These are phyloP conservation scores for Glomus cerebriforme DNA, from an alignment of 192 early-diverging fungal species.

Conservation along the genomic window DNA sequence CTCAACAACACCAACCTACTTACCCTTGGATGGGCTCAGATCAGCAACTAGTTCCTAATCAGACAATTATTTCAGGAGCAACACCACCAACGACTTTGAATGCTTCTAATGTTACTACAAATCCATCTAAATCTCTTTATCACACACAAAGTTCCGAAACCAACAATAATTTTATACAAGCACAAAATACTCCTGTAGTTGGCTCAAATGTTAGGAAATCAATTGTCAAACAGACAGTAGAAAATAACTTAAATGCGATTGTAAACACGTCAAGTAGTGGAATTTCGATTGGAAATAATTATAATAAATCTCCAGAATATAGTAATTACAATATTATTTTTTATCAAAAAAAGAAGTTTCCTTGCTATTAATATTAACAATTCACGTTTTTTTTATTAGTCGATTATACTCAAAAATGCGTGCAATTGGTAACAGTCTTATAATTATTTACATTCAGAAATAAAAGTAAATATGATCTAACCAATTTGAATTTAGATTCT, in stretches of 20 bases:
- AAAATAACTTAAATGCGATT: not conserved
- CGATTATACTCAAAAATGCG: constrained; percentile 34
- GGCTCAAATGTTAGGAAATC: not conserved
- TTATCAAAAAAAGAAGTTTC: no score
- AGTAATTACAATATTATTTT: not conserved
- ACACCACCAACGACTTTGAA: not conserved
- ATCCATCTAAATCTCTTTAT: not conserved
- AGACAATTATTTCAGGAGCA: not conserved
- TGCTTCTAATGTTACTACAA: not conserved
- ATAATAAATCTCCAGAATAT: constrained; percentile 13
- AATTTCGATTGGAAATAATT: not conserved
- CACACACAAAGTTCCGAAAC: not conserved
- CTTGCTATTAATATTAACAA: not conserved
- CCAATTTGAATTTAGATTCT: constrained; percentile 8
- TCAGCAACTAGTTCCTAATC: not conserved
- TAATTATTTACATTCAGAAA: not conserved
- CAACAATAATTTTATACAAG: not conserved
- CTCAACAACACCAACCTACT: not conserved
- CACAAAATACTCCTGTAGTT: constrained; percentile 11
- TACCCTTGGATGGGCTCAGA: not conserved
- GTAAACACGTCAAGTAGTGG: not conserved
- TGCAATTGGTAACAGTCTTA: constrained; percentile 18
- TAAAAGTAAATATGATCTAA: not conserved
- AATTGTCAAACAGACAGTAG: not conserved
- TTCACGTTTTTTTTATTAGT: not conserved